Conservation (phyloP, 2,329 filamentous ascomycete species). For the Claviceps arundinis region DNA sequence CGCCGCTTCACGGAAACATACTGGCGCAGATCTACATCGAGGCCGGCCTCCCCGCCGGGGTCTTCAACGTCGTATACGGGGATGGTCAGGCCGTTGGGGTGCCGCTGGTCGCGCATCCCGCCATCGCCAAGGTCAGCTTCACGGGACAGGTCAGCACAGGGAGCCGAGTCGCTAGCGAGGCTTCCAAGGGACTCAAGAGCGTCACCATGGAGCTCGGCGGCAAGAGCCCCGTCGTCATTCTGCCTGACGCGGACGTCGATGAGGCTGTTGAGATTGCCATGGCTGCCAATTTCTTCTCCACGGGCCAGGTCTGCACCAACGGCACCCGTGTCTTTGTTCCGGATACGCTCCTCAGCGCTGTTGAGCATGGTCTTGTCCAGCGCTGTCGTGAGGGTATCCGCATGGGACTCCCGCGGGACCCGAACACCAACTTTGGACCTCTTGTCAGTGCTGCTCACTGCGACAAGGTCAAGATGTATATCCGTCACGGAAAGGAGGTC, state of each 20-base stretch:
- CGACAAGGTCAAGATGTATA: slow-evolving; percentile 67
- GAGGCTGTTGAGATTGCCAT: slow-evolving; percentile 80
- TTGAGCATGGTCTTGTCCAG: slow-evolving; percentile 51
- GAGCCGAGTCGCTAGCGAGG: slow-evolving; percentile 63
- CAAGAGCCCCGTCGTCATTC: slow-evolving; percentile 68
- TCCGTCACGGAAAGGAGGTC: slow-evolving; percentile 56
- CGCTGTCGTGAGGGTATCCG: slow-evolving; percentile 52
- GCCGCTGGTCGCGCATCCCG: slow-evolving; percentile 57
- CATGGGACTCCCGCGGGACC: slow-evolving; percentile 58
- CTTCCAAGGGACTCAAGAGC: slow-evolving; percentile 72
- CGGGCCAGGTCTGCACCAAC: slow-evolving; percentile 86
- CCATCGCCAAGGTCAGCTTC: slow-evolving; percentile 76
- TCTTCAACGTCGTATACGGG: slow-evolving; percentile 80
- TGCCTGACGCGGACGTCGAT: slow-evolving; percentile 66
- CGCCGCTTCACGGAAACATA: slow-evolving; percentile 65
- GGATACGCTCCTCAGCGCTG: slow-evolving; percentile 45
- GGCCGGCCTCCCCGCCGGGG: slow-evolving; percentile 66
- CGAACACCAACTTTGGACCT: slow-evolving; percentile 69
- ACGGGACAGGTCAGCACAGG: slow-evolving; percentile 79
- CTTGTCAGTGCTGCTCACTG: slow-evolving; percentile 62
- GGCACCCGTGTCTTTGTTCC: slow-evolving; percentile 81
- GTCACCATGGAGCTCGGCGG: slow-evolving; percentile 88
- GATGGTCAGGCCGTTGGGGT: slow-evolving; percentile 59
- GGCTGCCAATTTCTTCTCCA: slow-evolving; percentile 89
- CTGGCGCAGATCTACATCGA: slow-evolving; percentile 66